Percentiles rank a stretch among this genome's conserved stretches.
These are phyloP conservation scores for Balamuthia mandrillaris DNA, from an alignment of 208 protist species.

Conservation along the genomic window DNA sequence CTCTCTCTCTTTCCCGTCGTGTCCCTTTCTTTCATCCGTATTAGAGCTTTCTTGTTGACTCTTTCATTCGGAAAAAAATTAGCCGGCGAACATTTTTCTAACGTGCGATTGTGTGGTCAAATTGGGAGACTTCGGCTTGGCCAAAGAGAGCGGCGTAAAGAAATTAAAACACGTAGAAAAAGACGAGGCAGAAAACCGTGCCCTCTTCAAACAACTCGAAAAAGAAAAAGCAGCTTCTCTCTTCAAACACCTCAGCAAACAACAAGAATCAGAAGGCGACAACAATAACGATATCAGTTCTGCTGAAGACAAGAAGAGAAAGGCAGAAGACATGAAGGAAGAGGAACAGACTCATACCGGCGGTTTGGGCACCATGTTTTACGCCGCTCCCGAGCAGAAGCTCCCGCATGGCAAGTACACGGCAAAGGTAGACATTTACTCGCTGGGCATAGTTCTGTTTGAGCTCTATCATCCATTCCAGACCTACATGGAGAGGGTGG, in stretches of 20 bases:
- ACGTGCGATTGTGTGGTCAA: neutral
- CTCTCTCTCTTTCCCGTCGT: no score
- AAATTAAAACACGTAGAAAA: neutral
- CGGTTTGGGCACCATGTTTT: no score
- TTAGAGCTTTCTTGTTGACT: no score
- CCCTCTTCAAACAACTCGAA: neutral
- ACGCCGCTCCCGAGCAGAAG: neutral
- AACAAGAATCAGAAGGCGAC: no score
- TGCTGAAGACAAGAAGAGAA: no score
- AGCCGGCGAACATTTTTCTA: slow-evolving; percentile 6
- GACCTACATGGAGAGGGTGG: slow-evolving; percentile 45
- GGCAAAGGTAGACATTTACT: slow-evolving; percentile 50
- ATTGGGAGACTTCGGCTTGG: neutral
- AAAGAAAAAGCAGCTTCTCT: no score
- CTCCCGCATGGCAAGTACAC: neutral
- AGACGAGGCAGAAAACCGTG: neutral
- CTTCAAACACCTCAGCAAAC: no score
- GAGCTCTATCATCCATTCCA: slow-evolving; percentile 50
- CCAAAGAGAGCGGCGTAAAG: neutral
- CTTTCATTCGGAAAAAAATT: no score
- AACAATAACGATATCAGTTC: no score
- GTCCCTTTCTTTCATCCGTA: no score
- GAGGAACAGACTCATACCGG: no score
- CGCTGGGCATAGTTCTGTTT: slow-evolving; percentile 58
- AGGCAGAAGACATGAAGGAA: no score